phyloP scores from a whole-genome alignment of 495 filamentous ascomycete species.

The Tuber umbilicatum region DNA sequence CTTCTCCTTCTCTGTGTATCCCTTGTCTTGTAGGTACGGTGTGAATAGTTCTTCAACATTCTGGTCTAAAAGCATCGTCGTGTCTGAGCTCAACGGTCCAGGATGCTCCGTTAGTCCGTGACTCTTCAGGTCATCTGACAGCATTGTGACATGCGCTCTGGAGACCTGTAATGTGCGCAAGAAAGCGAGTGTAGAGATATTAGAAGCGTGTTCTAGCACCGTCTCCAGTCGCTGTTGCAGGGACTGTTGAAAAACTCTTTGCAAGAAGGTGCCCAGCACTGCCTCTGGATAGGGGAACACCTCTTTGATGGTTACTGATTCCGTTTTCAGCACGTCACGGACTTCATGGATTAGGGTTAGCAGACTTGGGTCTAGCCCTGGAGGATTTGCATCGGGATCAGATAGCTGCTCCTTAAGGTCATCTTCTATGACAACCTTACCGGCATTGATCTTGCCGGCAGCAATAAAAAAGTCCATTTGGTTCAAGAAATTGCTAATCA shows the following conservation, averaged over 20 bases:
- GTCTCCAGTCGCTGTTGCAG: constrained; percentile 93
- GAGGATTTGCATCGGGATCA: constrained; percentile 86
- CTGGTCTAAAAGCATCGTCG: constrained; percentile 78
- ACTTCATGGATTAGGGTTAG: constrained; percentile 90
- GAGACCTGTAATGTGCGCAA: constrained; percentile 85
- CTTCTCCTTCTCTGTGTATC: constrained; percentile 91
- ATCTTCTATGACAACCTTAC: constrained; percentile 37
- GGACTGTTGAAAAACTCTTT: constrained; percentile 94
- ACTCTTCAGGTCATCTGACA: constrained; percentile 87
- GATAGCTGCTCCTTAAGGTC: constrained; percentile 69
- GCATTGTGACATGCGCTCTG: constrained; percentile 68
- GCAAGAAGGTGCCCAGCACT: constrained; percentile 82
- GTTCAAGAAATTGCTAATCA: constrained; percentile 92
- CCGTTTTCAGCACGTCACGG: constrained; percentile 86
- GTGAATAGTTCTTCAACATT: constrained; percentile 95
- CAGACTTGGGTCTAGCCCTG: constrained; percentile 85
- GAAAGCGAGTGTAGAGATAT: constrained; percentile 84
- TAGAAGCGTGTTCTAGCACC: constrained; percentile 88
- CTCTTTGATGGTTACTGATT: constrained; percentile 88
- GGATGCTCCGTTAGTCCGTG: constrained; percentile 95
- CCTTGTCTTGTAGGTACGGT: constrained; percentile 90
- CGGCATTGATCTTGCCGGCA: constrained; percentile 72
- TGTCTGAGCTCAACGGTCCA: constrained; percentile 79
- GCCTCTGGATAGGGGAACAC: constrained; percentile 96
- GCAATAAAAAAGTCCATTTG: constrained; percentile 99